These are phyloP conservation scores for Jasminum sambac DNA, from an alignment of 257 asterid genomes.

Conservation along the genomic window DNA sequence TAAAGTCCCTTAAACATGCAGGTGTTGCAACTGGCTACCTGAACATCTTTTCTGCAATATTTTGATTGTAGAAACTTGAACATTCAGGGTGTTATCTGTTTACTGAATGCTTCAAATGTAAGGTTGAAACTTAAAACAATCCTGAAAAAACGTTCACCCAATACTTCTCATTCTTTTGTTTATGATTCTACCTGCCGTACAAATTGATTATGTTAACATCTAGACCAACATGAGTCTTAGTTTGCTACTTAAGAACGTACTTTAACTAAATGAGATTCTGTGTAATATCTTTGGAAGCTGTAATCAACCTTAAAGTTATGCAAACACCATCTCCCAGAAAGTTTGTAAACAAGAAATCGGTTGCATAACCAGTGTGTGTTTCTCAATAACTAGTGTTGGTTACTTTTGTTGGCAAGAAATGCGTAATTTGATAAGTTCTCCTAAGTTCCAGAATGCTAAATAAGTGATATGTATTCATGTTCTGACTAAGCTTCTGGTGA, in stretches of 20 bases:
- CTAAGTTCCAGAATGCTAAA: neutral
- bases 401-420: neutral
- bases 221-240: neutral
- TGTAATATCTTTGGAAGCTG: neutral
- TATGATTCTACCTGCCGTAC: neutral
- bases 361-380: neutral
- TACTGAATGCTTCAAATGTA: neutral
- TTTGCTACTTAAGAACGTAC: neutral
- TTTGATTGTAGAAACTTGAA: neutral
- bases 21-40: neutral
- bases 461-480: neutral
- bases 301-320: neutral
- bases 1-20: neutral
- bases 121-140: neutral
- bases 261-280: neutral
- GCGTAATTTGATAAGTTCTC: neutral
- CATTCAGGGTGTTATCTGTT: neutral
- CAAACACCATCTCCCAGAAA: neutral
- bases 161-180: neutral
- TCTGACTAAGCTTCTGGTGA: neutral
- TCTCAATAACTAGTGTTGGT: neutral
- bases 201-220: neutral
- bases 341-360: neutral
- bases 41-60: neutral
- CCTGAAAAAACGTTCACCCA: neutral